phyloP scores from a whole-genome alignment of 2,329 filamentous ascomycete species.

The Claviceps purpurea region DNA sequence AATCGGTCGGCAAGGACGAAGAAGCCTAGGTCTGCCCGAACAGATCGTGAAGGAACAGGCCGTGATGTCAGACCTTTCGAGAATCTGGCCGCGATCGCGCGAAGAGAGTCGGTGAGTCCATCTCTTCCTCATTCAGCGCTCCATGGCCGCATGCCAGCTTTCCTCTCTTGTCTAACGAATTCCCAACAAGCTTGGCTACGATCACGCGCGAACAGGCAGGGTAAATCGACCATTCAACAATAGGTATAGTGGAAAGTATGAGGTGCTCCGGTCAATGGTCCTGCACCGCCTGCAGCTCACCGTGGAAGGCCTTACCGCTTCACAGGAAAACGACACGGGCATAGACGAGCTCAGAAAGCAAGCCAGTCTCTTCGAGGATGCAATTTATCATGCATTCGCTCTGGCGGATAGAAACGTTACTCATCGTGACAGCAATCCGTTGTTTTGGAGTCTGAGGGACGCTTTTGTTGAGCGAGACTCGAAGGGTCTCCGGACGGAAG shows the following conservation, averaged over 20 bases:
- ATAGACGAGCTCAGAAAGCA: constrained; percentile 31
- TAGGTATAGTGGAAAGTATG: constrained; percentile 16
- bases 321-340: constrained; percentile 16
- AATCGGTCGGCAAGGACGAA: neutral
- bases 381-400: constrained; percentile 30
- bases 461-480: constrained; percentile 43
- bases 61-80: neutral
- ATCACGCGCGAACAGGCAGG: constrained; percentile 21
- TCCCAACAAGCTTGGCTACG: constrained; percentile 16
- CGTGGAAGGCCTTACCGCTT: constrained; percentile 15
- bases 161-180: neutral
- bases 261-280: constrained; percentile 20
- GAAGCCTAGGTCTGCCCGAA: neutral
- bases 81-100: constrained; percentile 7
- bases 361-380: constrained; percentile 29
- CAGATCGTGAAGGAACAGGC: neutral
- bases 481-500: constrained; percentile 36
- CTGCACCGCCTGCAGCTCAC: constrained; percentile 23
- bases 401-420: constrained; percentile 27
- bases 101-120: constrained; percentile 15
- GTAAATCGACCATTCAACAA: constrained; percentile 14
- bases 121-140: neutral
- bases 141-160: too few species aligned
- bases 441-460: constrained; percentile 45
- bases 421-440: constrained; percentile 31